Evolutionary conservation across 495 filamentous ascomycete species (phyloP).

Genomic region (Trichoderma gamsii): DNA sequence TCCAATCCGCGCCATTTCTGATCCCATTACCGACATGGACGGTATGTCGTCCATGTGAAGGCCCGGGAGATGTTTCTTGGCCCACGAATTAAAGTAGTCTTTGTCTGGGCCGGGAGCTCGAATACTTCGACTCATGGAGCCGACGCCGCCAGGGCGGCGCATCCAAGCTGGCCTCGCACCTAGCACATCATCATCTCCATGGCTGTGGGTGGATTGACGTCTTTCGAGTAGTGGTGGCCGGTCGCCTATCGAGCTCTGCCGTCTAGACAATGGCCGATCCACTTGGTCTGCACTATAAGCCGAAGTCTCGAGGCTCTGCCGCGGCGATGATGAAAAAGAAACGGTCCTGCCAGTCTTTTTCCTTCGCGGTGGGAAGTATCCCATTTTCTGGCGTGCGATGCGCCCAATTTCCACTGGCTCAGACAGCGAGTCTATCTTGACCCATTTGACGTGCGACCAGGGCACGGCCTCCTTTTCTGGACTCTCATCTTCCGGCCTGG

Average conservation of each 20-base stretch:
- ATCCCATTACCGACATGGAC: slow-evolving; percentile 47
- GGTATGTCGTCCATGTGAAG: slow-evolving; percentile 54
- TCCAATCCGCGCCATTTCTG: slow-evolving; percentile 44
- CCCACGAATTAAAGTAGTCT: slow-evolving; percentile 73
- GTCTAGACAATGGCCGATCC: slow-evolving; percentile 34
- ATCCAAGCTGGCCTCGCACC: slow-evolving; percentile 48
- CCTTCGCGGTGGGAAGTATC: slow-evolving; percentile 85
- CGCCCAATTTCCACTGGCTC: slow-evolving; percentile 78
- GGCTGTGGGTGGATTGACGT: slow-evolving; percentile 27
- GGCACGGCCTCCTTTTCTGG: slow-evolving; percentile 41
- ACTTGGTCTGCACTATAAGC: slow-evolving; percentile 33
- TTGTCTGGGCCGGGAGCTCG: slow-evolving; percentile 70
- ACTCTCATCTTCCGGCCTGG: slow-evolving; percentile 18
- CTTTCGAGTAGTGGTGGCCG: slow-evolving; percentile 22
- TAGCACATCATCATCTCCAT: slow-evolving; percentile 26
- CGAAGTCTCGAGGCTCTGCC: slow-evolving; percentile 56
- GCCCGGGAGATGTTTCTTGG: slow-evolving; percentile 68
- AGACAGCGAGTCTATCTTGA: slow-evolving; percentile 62
- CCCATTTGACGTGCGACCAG: slow-evolving; percentile 87
- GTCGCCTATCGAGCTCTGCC: slow-evolving; percentile 31
- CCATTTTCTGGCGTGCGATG: slow-evolving; percentile 71
- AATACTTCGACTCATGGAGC: slow-evolving; percentile 63
- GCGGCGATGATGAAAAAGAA: slow-evolving; percentile 54
- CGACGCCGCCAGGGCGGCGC: slow-evolving; percentile 76
- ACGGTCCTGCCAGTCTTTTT: slow-evolving; percentile 61